Evolutionary conservation across 1,284 basidiomycete genomes (phyloP).

Genomic region (Neotropicomus parvogracilis): DNA sequence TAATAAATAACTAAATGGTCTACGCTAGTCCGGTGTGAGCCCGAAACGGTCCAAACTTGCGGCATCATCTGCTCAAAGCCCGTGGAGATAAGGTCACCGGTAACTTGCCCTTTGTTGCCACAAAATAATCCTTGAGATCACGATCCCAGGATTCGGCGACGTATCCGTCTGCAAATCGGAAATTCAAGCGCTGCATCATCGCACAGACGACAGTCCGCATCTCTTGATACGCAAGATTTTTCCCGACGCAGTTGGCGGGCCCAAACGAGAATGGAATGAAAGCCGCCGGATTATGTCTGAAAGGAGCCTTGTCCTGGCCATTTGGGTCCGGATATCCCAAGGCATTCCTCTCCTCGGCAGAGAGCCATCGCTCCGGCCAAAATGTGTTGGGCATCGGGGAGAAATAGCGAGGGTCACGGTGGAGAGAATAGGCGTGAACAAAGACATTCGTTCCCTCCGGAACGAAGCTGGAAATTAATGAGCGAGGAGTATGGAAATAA

Average conservation of each 20-base stretch:
- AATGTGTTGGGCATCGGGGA: slow-evolving; percentile 39
- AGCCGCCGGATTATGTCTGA: slow-evolving; percentile 31
- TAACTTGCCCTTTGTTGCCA: slow-evolving; percentile 30
- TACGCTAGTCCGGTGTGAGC: slow-evolving; percentile 25
- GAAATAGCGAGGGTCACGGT: slow-evolving; percentile 40
- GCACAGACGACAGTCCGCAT: slow-evolving; percentile 34
- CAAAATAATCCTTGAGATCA: slow-evolving; percentile 35
- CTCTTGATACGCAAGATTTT: slow-evolving; percentile 36
- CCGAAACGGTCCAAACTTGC: slow-evolving; percentile 8
- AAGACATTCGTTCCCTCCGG: slow-evolving; percentile 48
- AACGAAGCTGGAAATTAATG: slow-evolving; percentile 39
- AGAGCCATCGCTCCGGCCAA: slow-evolving; percentile 44
- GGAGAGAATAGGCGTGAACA: slow-evolving; percentile 46
- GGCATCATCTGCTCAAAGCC: slow-evolving; percentile 17
- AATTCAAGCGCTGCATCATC: slow-evolving; percentile 33
- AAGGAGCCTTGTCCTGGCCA: slow-evolving; percentile 25
- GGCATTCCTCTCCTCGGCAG: slow-evolving; percentile 28
- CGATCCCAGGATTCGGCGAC: slow-evolving; percentile 30
- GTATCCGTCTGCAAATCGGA: slow-evolving; percentile 33
- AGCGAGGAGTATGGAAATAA: slow-evolving; percentile 17
- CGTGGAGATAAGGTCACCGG: slow-evolving; percentile 37
- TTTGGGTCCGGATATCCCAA: slow-evolving; percentile 28
- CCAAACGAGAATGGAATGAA: slow-evolving; percentile 36
- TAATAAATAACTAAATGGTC: slow-evolving; percentile 26
- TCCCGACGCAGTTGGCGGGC: slow-evolving; percentile 35